These are phyloP conservation scores for Aspergillus heteromorphus DNA, from an alignment of 495 filamentous ascomycete genomes.

Conservation along the genomic window DNA sequence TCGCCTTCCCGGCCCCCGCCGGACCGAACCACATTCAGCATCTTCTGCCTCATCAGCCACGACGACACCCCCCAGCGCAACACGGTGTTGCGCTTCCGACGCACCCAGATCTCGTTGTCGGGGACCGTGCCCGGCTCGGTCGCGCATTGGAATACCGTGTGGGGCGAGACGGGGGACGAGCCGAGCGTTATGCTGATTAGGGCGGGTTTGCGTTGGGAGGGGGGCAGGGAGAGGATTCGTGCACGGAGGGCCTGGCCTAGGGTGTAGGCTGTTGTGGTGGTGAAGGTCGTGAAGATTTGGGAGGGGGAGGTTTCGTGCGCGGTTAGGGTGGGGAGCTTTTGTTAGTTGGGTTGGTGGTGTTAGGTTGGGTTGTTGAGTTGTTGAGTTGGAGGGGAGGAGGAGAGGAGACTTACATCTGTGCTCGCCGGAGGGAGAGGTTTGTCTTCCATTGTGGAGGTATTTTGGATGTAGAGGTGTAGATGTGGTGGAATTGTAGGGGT, in stretches of 20 bases:
- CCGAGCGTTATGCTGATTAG: constrained; percentile 62
- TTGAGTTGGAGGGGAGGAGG: background rate
- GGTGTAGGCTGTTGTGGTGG: constrained; percentile 57
- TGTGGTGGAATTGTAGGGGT: background rate
- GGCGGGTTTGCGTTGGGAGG: constrained; percentile 43
- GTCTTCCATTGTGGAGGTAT: constrained; percentile 21
- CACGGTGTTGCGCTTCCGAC: constrained; percentile 62
- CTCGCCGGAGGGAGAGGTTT: constrained; percentile 30
- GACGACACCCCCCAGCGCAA: constrained; percentile 62
- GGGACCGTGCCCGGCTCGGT: constrained; percentile 51
- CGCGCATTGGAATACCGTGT: constrained; percentile 58
- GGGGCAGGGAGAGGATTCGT: constrained; percentile 51
- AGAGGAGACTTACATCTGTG: constrained; percentile 28
- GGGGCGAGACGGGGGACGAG: constrained; percentile 33
- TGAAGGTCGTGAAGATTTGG: constrained; percentile 60
- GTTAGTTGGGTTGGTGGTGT: too few relatives aligned
- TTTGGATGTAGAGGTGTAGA: background rate
- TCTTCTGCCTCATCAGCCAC: constrained; percentile 62
- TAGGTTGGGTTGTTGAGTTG: background rate
- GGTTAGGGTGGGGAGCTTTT: constrained; percentile 28
- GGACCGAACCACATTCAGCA: too few relatives aligned
- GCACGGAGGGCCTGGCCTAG: constrained; percentile 59
- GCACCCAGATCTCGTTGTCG: constrained; percentile 59
- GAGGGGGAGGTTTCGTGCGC: constrained; percentile 44
- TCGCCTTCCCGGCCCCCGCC: constrained; percentile 15